phyloP scores from a whole-genome alignment of 2,329 filamentous ascomycete genomes.

The Microsporum ferrugineum region DNA sequence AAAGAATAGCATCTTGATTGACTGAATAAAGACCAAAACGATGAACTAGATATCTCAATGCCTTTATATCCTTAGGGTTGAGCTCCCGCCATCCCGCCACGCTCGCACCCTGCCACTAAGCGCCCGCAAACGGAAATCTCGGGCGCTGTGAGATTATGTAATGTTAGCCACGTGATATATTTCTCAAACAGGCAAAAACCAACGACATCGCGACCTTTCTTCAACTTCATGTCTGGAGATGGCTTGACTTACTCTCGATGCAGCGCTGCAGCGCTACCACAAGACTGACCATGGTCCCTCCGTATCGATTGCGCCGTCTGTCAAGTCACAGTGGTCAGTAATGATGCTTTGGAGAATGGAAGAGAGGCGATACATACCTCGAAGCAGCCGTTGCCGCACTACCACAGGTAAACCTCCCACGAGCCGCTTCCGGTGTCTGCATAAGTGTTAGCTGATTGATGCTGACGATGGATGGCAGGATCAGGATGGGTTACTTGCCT shows the following conservation, averaged over 20 bases:
- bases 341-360: not conserved
- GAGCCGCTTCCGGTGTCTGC: not conserved
- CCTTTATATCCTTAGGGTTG: not conserved
- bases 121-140: not conserved
- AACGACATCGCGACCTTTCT: not conserved
- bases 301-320: not conserved
- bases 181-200: not conserved
- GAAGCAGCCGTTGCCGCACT: not conserved
- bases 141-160: constrained; percentile 6
- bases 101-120: not conserved
- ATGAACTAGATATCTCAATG: not conserved
- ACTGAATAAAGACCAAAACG: not conserved
- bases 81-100: not conserved
- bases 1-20: not conserved
- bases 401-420: not conserved
- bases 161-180: not conserved
- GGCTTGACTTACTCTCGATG: not conserved
- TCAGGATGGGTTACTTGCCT: not conserved
- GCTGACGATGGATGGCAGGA: not conserved
- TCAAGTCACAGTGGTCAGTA: not conserved
- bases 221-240: not conserved
- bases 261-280: not conserved
- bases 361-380: not conserved
- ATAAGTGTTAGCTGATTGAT: not conserved
- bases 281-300: not conserved